phyloP scores from a whole-genome alignment of 192 early-diverging fungal genomes.

The Backusella tarrabulga region DNA sequence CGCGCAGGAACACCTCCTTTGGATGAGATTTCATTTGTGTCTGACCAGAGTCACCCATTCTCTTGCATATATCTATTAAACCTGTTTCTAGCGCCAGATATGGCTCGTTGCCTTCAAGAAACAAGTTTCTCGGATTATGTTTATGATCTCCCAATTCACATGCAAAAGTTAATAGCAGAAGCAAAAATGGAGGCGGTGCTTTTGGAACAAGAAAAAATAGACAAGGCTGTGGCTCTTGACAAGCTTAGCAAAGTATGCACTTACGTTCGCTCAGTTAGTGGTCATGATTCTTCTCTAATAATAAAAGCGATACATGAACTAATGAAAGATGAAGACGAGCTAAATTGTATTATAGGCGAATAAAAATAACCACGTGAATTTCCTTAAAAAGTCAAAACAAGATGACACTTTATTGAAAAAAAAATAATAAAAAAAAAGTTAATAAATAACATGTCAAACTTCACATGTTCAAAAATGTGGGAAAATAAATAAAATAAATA shows the following conservation, averaged over 20 bases:
- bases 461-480: constrained; percentile 6
- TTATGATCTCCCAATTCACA: constrained; percentile 2
- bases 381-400: constrained; percentile 4
- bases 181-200: neutral
- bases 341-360: neutral
- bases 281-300: neutral
- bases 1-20: neutral
- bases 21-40: neutral
- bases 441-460: constrained; percentile 6
- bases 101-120: neutral
- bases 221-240: neutral
- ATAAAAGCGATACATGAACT: neutral
- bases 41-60: neutral
- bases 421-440: neutral
- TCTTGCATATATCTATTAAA: neutral
- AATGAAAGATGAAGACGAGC: neutral
- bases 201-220: neutral
- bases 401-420: constrained; percentile 6
- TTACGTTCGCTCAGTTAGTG: neutral
- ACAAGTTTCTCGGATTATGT: neutral
- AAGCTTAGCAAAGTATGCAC: neutral
- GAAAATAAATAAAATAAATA: constrained; percentile 8
- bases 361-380: neutral
- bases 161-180: neutral
- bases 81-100: neutral